These are phyloP conservation scores for Xylariales sp. DNA, from an alignment of 2,329 filamentous ascomycete species.

Conservation along the genomic window DNA sequence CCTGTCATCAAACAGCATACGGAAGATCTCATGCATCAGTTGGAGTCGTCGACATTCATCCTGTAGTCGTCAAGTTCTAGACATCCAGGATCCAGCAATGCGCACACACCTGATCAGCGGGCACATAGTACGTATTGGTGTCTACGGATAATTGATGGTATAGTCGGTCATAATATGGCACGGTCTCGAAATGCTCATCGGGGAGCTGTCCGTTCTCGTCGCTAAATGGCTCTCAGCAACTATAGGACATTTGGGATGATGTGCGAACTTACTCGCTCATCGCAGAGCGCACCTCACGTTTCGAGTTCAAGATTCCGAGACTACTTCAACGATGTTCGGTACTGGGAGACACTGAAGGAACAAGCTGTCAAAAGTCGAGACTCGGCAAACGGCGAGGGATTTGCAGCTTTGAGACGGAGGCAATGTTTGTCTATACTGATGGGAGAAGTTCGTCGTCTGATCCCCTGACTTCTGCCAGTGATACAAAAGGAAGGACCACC, in stretches of 20 bases:
- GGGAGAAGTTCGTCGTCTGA: no score
- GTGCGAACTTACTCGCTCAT: background rate
- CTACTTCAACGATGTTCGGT: no score
- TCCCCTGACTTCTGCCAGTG: no score
- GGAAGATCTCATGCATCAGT: constrained; percentile 58
- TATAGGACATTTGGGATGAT: background rate
- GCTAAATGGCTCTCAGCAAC: constrained; percentile 24
- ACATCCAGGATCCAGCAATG: background rate
- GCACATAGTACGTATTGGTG: constrained; percentile 61
- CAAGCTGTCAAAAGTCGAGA: background rate
- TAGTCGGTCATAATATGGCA: constrained; percentile 56
- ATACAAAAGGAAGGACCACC: background rate
- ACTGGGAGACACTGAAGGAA: background rate
- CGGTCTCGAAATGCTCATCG: constrained; percentile 53
- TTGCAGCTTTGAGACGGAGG: no score
- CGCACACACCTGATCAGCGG: constrained; percentile 64
- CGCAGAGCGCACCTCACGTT: no score
- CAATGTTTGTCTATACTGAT: no score
- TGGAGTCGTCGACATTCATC: constrained; percentile 64
- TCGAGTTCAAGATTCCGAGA: no score
- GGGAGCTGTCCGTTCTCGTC: constrained; percentile 39
- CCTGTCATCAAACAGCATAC: constrained; percentile 59
- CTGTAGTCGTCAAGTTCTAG: constrained; percentile 32
- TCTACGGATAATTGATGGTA: constrained; percentile 65
- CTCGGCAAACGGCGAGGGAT: no score